Base-by-base conservation (phyloP, 352 stramenopile species). In the Globisporangium irregulare region DNA sequence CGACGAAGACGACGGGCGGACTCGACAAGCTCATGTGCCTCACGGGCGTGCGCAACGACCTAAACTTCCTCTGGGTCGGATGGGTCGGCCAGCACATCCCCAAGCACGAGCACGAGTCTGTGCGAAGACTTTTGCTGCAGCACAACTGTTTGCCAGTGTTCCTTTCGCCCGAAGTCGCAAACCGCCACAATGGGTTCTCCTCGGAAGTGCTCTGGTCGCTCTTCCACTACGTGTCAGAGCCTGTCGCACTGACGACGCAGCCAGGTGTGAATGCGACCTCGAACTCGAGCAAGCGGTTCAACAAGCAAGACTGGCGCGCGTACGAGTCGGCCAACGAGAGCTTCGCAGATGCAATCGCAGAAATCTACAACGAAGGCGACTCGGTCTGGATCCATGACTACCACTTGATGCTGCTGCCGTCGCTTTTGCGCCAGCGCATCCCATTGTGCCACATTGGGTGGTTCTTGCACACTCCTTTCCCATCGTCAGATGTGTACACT, bases 151-250 rank as follows among this genome's bases (percentile, higher is more conserved):
- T 95, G 14, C 90, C 90, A 0, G 87, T 97, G n/a, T 97, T 97
- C 58, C 58, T 96, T 32, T 88, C 82, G 41, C 84, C 86, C 3
- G 81, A 96, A 27, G 83, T 94, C 53, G 86, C 91, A n/a, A 90
- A 81, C 20, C 86, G 87, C 64, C 92, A 97, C 75, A 93, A 85
- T 22, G 74, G 80, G n/a, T 97, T 97, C 66, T 96, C 87, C 27
- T 93, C 92, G 9, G 89, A 97, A 66, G 89, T 97, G 59, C 74
- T 97, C n/a, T 97, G 90, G 90, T 93, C 90, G 53, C 75, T 97
- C 9, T 97, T 97, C 63, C 90, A 97, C 74, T 97, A 97, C 55
- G 89, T 97, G 7, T 90, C 90, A 41, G 84, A 93, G 64, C 81
- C 84, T 0, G 76, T 87, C 25, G 73, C 81, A 1, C 72, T 86